These are phyloP conservation scores for Oleoguttula mirabilis DNA, from an alignment of 495 filamentous ascomycete genomes.

Conservation along the genomic window DNA sequence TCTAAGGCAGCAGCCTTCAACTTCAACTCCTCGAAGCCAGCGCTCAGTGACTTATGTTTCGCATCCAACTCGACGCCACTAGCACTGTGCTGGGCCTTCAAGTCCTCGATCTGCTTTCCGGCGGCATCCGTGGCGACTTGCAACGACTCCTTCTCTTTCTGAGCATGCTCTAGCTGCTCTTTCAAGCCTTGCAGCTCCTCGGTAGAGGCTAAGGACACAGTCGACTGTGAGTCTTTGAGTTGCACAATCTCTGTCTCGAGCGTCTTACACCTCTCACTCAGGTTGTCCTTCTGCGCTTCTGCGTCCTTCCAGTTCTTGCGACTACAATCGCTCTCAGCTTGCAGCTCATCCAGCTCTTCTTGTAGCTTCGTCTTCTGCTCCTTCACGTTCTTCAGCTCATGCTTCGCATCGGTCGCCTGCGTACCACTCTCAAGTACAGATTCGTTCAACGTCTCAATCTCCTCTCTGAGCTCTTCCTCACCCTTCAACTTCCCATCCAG, in stretches of 20 bases:
- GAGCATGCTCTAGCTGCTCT: conserved; percentile 44
- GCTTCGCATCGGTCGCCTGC: conserved; percentile 72
- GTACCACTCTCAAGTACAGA: conserved; percentile 62
- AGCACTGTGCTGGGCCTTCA: conserved; percentile 42
- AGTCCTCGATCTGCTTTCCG: conserved; percentile 32
- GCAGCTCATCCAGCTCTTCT: conserved; percentile 10
- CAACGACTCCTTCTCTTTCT: conserved; percentile 31
- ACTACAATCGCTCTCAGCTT: conserved; percentile 32
- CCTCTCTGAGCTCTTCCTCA: conserved; percentile 70
- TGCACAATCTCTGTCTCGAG: conserved; percentile 52
- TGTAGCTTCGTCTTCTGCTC: conserved; percentile 39
- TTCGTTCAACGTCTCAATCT: conserved; percentile 74
- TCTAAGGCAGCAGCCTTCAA: conserved; percentile 55
- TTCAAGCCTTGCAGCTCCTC: conserved; percentile 4
- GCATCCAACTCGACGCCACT: conserved; percentile 41
- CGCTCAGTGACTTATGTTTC: conserved; percentile 45
- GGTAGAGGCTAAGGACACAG: not conserved
- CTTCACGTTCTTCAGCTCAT: conserved; percentile 56
- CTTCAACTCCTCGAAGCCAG: conserved; percentile 66
- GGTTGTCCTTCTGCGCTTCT: conserved; percentile 1
- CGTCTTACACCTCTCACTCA: conserved; percentile 17
- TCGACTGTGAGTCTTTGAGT: conserved; percentile 11
- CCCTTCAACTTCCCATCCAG: conserved; percentile 55
- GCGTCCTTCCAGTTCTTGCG: conserved; percentile 26
- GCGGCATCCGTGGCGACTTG: conserved; percentile 26